Evolutionary conservation across 2,329 filamentous ascomycete species (phyloP).

Genomic region (Alternaria incomplexa): DNA sequence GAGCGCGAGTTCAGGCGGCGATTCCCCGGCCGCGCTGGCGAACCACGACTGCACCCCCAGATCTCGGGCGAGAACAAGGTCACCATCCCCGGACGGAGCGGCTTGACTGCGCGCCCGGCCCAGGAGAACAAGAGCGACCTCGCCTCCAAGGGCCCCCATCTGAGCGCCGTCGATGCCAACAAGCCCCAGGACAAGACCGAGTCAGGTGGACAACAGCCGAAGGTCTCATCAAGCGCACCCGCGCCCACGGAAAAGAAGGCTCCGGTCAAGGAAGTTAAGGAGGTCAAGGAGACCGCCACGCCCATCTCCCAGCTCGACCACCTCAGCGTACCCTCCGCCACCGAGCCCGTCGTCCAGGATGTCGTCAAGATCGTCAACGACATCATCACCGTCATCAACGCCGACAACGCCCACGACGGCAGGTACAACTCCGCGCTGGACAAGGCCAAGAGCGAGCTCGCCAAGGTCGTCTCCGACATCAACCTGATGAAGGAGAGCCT

Average conservation of each 20-base stretch:
- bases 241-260: conserved; percentile 29
- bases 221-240: conserved; percentile 31
- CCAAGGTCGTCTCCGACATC: conserved; percentile 80
- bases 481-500: conserved; percentile 72
- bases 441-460: conserved; percentile 84
- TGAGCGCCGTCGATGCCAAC: conserved; percentile 64
- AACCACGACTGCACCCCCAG: conserved; percentile 53
- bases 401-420: conserved; percentile 72
- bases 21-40: conserved; percentile 63
- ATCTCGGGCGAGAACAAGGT: conserved; percentile 69
- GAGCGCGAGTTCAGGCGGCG: conserved; percentile 90
- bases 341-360: conserved; percentile 89
- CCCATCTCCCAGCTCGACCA: conserved; percentile 72
- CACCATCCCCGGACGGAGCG: conserved; percentile 83
- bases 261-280: conserved; percentile 10
- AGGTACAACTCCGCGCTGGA: conserved; percentile 79
- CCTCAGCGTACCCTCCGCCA: conserved; percentile 74
- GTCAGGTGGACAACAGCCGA: conserved; percentile 21
- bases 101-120: conserved; percentile 79
- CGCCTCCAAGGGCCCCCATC: conserved; percentile 61
- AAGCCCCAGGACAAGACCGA: conserved; percentile 10
- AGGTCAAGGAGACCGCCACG: conserved; percentile 28
- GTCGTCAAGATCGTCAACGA: conserved; percentile 95
- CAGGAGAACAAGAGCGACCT: conserved; percentile 58
- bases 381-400: conserved; percentile 91